Conservation (phyloP, 176 grass and related monocot genomes). For the Dendrocalamus sinicus region DNA sequence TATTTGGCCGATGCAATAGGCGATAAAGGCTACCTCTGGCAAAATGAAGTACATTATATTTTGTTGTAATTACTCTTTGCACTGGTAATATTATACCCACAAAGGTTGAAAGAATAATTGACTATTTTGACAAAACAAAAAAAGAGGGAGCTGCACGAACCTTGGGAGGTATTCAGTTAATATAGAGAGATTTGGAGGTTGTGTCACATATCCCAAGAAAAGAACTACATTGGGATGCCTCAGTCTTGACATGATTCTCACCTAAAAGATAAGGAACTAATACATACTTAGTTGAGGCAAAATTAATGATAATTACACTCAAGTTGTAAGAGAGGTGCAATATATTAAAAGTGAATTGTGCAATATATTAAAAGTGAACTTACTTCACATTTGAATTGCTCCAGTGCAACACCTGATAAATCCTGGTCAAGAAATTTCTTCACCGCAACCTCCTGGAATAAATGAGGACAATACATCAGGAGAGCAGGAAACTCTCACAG, state of each 20-base stretch:
- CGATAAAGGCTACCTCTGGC: slow-evolving; percentile 91
- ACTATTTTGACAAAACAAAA: slow-evolving; percentile 27
- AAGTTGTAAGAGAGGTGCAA: slow-evolving; percentile 20
- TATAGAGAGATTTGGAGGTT: slow-evolving; percentile 97
- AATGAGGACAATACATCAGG: slow-evolving; percentile 26
- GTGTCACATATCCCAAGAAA: slow-evolving; percentile 97
- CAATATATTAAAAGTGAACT: slow-evolving; percentile 41
- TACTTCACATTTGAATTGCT: slow-evolving; percentile 99
- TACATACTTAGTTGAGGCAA: slow-evolving; percentile 42
- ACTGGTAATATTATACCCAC: not conserved
- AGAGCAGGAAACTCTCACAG: slow-evolving; percentile 28
- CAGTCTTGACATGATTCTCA: slow-evolving; percentile 92
- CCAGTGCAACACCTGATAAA: slow-evolving; percentile 85
- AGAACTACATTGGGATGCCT: slow-evolving; percentile 99
- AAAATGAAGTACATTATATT: slow-evolving; percentile 36
- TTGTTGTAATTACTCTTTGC: slow-evolving; percentile 9
- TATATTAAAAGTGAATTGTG: slow-evolving; percentile 6
- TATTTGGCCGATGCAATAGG: slow-evolving; percentile 89
- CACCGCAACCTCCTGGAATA: slow-evolving; percentile 91
- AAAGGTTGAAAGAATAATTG: slow-evolving; percentile 29
- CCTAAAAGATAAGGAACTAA: slow-evolving; percentile 56
- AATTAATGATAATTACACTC: slow-evolving; percentile 21
- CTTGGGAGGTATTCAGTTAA: slow-evolving; percentile 94
- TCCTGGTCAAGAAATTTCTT: slow-evolving; percentile 99
- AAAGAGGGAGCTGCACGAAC: slow-evolving; percentile 52